Percentiles rank a stretch among this genome's conserved stretches.
phyloP scores from a whole-genome alignment of 1,284 basidiomycete species.

The Cutaneotrichosporon cyanovorans region DNA sequence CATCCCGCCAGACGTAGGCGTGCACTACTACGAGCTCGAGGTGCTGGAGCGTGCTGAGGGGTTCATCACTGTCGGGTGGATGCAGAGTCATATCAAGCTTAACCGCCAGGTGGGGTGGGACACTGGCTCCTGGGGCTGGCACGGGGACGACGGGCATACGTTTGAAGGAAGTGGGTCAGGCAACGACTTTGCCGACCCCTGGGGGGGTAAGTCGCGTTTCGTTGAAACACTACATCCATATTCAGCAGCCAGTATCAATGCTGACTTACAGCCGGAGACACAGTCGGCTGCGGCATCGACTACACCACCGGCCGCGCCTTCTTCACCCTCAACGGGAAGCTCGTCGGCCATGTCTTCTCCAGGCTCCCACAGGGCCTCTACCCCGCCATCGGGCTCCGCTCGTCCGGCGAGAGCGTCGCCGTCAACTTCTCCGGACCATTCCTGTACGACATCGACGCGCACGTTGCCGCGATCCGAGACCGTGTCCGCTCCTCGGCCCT shows the following conservation, averaged over 20 bases:
- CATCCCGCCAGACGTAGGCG: constrained; percentile 72
- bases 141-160: constrained; percentile 79
- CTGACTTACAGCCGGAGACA: constrained; percentile 58
- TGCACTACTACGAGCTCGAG: constrained; percentile 85
- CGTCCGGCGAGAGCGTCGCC: constrained; percentile 48
- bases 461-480: constrained; percentile 49
- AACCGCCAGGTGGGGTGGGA: constrained; percentile 84
- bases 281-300: constrained; percentile 83
- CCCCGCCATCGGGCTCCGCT: constrained; percentile 79
- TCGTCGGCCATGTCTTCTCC: constrained; percentile 65
- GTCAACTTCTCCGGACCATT: constrained; percentile 79
- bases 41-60: constrained; percentile 55
- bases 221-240: too few relatives aligned
- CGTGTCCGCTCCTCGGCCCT: constrained; percentile 8
- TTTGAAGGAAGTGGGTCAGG: constrained; percentile 69
- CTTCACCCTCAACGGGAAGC: constrained; percentile 78
- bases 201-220: constrained; percentile 31
- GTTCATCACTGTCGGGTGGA: constrained; percentile 75
- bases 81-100: constrained; percentile 53
- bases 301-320: constrained; percentile 70
- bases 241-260: too few relatives aligned
- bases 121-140: constrained; percentile 81
- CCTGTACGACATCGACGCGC: constrained; percentile 75
- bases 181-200: constrained; percentile 59
- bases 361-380: constrained; percentile 59